Conservation (phyloP, 1,284 basidiomycete genomes). For the Peniophora sp. region DNA sequence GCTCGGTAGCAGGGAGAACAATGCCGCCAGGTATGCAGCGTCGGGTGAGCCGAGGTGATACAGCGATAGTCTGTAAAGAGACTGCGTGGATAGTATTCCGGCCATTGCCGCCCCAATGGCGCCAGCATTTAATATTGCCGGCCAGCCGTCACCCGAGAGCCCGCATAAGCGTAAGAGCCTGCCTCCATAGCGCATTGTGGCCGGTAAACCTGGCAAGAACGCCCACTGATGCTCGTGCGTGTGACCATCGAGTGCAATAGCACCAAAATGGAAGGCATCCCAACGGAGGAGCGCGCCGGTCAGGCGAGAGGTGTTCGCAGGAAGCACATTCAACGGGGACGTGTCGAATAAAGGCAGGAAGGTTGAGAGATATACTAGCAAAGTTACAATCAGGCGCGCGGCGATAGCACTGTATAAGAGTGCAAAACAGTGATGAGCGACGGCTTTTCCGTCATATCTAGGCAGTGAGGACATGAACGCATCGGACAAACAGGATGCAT, state of each 20-base stretch:
- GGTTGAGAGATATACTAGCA: conserved; percentile 21
- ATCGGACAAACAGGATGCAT: not conserved
- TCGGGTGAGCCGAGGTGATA: conserved; percentile 42
- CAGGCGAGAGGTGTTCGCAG: conserved; percentile 13
- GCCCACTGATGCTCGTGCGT: conserved; percentile 82
- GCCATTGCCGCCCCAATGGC: conserved; percentile 33
- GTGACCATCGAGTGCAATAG: conserved; percentile 62
- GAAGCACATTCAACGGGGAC: conserved; percentile 30
- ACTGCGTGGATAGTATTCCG: conserved; percentile 30
- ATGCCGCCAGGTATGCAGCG: conserved; percentile 52
- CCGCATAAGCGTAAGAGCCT: conserved; percentile 14
- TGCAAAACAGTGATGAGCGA: conserved; percentile 4
- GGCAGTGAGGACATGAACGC: not conserved
- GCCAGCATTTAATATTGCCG: conserved; percentile 18
- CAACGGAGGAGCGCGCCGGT: conserved; percentile 58
- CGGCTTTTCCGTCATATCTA: not conserved
- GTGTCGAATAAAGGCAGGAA: conserved; percentile 34
- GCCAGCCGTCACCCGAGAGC: conserved; percentile 14
- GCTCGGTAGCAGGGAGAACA: conserved; percentile 75
- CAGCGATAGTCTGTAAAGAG: conserved; percentile 60
- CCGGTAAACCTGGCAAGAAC: conserved; percentile 71
- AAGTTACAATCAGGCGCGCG: conserved; percentile 25
- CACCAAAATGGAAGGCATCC: conserved; percentile 81
- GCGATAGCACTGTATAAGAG: conserved; percentile 15
- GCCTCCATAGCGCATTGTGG: conserved; percentile 38